Evolutionary conservation across 192 early-diverging fungal genomes (phyloP).

Genomic region (Kickxella alabastrina): DNA sequence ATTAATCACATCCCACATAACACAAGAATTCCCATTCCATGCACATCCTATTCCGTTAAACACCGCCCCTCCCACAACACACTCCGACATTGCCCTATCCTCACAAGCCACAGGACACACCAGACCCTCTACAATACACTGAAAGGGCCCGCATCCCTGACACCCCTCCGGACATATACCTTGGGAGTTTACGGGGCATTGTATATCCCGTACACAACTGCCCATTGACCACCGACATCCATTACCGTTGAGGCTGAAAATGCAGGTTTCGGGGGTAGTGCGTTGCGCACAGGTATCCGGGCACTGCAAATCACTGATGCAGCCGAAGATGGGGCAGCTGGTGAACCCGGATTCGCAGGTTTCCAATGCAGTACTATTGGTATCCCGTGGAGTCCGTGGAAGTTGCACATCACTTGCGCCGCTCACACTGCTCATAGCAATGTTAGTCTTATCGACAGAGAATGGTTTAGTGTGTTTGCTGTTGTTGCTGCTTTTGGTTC

Average conservation of each 20-base stretch:
- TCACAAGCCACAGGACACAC: neutral
- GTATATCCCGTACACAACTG: conserved; percentile 2
- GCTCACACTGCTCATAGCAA: too few species aligned
- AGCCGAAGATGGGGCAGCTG: conserved; percentile 1
- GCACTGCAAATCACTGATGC: neutral
- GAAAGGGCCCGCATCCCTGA: conserved; percentile 6
- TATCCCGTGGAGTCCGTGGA: too few species aligned
- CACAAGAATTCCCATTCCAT: neutral
- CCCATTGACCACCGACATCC: conserved; percentile 1
- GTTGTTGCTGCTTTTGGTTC: too few species aligned
- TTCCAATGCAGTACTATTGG: too few species aligned
- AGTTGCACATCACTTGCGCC: too few species aligned
- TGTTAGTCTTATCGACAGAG: too few species aligned
- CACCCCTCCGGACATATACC: conserved; percentile 3
- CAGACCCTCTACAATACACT: conserved; percentile 2
- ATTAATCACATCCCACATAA: conserved; percentile 3
- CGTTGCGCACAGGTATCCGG: neutral
- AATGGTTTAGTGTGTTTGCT: too few species aligned
- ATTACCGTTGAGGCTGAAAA: conserved; percentile 3
- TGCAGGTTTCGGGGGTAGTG: neutral
- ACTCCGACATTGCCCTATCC: neutral
- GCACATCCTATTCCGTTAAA: conserved; percentile 3
- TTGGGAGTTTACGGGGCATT: neutral
- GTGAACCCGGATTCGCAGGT: neutral
- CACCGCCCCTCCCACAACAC: neutral